These are phyloP conservation scores for Phallus indusiatus DNA, from an alignment of 768 basidiomycete genomes.

Conservation along the genomic window DNA sequence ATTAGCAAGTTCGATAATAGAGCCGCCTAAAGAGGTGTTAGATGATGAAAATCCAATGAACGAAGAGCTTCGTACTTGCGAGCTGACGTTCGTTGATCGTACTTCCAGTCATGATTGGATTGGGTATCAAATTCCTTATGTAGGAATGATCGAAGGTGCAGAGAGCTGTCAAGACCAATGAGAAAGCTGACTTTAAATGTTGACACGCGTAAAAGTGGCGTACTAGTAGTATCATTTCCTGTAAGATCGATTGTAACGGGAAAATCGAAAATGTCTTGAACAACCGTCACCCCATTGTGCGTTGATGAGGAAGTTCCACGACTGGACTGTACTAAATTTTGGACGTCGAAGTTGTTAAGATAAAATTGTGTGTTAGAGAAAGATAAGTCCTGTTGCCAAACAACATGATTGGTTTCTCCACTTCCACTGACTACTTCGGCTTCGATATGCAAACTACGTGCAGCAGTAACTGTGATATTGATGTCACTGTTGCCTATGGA, in stretches of 20 bases:
- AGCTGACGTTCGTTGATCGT: constrained; percentile 51
- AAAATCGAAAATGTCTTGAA: constrained; percentile 45
- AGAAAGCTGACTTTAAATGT: background rate
- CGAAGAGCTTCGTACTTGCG: constrained; percentile 21
- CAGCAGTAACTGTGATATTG: constrained; percentile 53
- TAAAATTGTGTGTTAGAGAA: constrained; percentile 60
- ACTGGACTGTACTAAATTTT: constrained; percentile 45
- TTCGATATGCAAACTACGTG: constrained; percentile 48
- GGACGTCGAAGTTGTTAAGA: constrained; percentile 34
- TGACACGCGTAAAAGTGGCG: constrained; percentile 2
- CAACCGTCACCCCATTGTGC: constrained; percentile 34
- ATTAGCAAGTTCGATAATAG: constrained; percentile 31
- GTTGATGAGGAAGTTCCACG: constrained; percentile 37
- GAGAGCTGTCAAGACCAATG: constrained; percentile 31
- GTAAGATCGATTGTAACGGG: constrained; percentile 39
- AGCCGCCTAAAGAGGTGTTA: constrained; percentile 32
- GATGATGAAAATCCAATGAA: background rate
- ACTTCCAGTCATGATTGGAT: constrained; percentile 48
- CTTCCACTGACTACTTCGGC: constrained; percentile 53
- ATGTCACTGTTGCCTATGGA: constrained; percentile 37
- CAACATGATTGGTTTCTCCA: constrained; percentile 43
- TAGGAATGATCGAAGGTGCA: constrained; percentile 59
- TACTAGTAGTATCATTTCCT: constrained; percentile 25
- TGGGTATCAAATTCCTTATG: constrained; percentile 44
- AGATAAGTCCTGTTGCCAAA: constrained; percentile 50